These are phyloP conservation scores for Auxenochlorella pyrenoidosa DNA, from an alignment of 139 green algal species.

Conservation along the genomic window DNA sequence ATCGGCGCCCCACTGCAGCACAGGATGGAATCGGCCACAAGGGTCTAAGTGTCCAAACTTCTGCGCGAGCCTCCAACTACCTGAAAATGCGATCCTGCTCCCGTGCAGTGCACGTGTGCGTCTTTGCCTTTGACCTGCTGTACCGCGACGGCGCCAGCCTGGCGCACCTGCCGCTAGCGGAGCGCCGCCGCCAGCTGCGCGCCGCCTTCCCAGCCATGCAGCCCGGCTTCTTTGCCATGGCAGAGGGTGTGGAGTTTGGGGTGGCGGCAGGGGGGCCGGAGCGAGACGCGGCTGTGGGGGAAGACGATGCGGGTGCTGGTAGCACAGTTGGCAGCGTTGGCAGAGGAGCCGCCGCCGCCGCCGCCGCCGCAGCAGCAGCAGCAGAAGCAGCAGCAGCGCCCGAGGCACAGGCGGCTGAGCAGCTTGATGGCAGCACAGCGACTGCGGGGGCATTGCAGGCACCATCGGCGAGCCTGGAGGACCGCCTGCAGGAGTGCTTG, in stretches of 20 bases:
- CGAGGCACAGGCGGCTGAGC: too few relatives aligned
- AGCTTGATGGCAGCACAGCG: not conserved
- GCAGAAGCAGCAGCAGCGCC: not conserved
- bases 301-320: not conserved
- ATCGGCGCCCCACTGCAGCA: too few relatives aligned
- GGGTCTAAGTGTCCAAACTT: too few relatives aligned
- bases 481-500: slow-evolving; percentile 64
- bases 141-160: slow-evolving; percentile 69
- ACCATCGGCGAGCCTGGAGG: slow-evolving; percentile 6
- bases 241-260: slow-evolving; percentile 32
- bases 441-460: not conserved
- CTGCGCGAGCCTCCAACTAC: not conserved
- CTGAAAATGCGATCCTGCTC: too few relatives aligned
- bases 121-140: slow-evolving; percentile 93
- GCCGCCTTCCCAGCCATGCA: slow-evolving; percentile 52
- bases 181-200: slow-evolving; percentile 52
- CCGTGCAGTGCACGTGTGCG: slow-evolving; percentile 71
- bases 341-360: not conserved
- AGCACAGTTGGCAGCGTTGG: not conserved
- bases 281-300: not conserved
- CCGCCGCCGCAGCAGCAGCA: not conserved
- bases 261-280: too few relatives aligned
- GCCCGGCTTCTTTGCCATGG: slow-evolving; percentile 78
- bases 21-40: too few relatives aligned
- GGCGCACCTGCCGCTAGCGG: slow-evolving; percentile 61